Evolutionary conservation across 2,329 filamentous ascomycete species (phyloP), one percentile per base, ranked within the genome.

Genomic region (Rachicladosporium sp.): DNA sequence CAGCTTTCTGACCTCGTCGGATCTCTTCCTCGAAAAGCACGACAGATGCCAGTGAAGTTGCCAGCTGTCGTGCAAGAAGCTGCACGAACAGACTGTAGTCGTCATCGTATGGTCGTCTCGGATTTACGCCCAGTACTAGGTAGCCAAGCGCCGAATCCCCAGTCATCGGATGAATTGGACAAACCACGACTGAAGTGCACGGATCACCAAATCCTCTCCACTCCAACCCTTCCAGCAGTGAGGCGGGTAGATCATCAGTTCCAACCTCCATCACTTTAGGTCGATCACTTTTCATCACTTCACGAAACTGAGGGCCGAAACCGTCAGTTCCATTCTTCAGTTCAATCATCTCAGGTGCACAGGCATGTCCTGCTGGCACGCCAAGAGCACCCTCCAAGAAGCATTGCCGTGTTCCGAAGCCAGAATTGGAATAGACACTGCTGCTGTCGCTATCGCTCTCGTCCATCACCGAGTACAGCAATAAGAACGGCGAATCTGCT

Each of bases 1-100:
- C 84, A 1, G 82, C 83, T 49, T 70, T 72, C 57, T 86, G 78
- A 1, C 82, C 80, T 44, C 82, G 71, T 43, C 73, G 74, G 46
- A 89, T 87, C 55, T 91, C 84, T 48, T 89, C 83, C 55, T 89
- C 83, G 42, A 88, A 88, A 2, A 91, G 61, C 0, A 88, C 81
- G 0, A 88, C 83, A 0, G 82, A 88, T 1, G 83, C 83, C 57
- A 89, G 71, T 0, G 82, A 86, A 0, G 83, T 89, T 6, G 80
- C 82, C 6, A 89, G 66, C 54, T 89, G 84, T 13, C 82, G 73
- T 35, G 78, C 80, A 4, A 89, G 62, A 1, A 89, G 68, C 49
- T 82, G 78, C 30, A 89, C 69, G 50, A 89, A 91, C 1, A 89
- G 66, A 45, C 76, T 74, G 52, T 89, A 91, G 48, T 89, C 84